Percentiles rank a stretch among this genome's conserved stretches.
Evolutionary conservation across 2,329 filamentous ascomycete genomes (phyloP).

Genomic region (Paraphaeosphaeria minitans): DNA sequence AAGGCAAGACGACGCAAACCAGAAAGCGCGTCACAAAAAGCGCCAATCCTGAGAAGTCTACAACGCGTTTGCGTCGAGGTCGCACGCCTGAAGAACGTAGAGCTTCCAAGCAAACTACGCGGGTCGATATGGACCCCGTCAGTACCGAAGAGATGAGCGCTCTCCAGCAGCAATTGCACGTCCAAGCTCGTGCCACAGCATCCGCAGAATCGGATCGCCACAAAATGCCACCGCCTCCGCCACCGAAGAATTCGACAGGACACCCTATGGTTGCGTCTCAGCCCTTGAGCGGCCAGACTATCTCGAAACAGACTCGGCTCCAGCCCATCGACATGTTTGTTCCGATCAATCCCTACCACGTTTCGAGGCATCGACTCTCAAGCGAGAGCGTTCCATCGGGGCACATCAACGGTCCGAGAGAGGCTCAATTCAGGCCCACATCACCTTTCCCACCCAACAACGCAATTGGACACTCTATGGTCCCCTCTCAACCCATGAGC

Average conservation of each 20-base stretch:
- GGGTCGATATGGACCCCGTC: not conserved
- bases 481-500: not conserved
- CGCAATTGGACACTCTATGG: not conserved
- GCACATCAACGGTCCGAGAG: too few species aligned
- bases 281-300: too few species aligned
- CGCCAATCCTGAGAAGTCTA: not conserved
- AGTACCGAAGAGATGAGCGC: not conserved
- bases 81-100: not conserved
- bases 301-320: too few species aligned
- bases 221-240: conserved; percentile 1
- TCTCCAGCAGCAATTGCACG: not conserved
- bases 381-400: too few species aligned
- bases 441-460: not conserved
- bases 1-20: not conserved
- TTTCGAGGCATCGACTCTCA: too few species aligned
- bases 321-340: too few species aligned
- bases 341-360: too few species aligned
- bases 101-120: not conserved
- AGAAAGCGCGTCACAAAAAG: not conserved
- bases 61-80: not conserved
- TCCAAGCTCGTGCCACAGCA: not conserved
- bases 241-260: not conserved
- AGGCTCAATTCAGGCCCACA: too few species aligned
- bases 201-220: not conserved
- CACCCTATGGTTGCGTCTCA: not conserved